Conservation (phyloP, 805 yeast genomes). For the Teunomyces stri region DNA sequence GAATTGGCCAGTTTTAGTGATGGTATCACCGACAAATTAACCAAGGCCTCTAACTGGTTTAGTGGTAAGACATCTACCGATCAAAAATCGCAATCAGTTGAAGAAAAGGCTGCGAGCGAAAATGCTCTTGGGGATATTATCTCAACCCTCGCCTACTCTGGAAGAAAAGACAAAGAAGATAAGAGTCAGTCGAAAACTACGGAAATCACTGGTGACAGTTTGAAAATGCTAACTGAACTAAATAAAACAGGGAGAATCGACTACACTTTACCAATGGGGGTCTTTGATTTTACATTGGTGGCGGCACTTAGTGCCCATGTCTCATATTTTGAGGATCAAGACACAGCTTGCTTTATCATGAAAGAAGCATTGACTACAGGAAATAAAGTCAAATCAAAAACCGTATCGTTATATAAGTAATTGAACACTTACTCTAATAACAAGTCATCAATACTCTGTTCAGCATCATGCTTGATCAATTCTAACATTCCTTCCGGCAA, state of each 20-base stretch:
- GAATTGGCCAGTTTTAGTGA: slow-evolving; percentile 40
- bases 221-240: slow-evolving; percentile 39
- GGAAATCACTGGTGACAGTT: slow-evolving; percentile 26
- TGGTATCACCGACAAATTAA: slow-evolving; percentile 32
- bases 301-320: slow-evolving; percentile 87
- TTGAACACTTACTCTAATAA: slow-evolving; percentile 30
- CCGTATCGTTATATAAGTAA: slow-evolving; percentile 24
- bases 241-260: slow-evolving; percentile 81
- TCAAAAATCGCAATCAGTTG: slow-evolving; percentile 9
- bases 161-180: slow-evolving; percentile 12
- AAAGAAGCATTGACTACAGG: slow-evolving; percentile 45
- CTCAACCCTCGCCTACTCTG: slow-evolving; percentile 21
- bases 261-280: slow-evolving; percentile 72
- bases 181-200: slow-evolving; percentile 16
- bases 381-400: slow-evolving; percentile 20
- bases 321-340: slow-evolving; percentile 81
- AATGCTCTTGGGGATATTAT: slow-evolving; percentile 43
- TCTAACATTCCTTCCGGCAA: slow-evolving; percentile 90
- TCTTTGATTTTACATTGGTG: slow-evolving; percentile 74
- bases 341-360: slow-evolving; percentile 76
- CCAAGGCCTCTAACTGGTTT: slow-evolving; percentile 40
- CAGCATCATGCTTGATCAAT: slow-evolving; percentile 80
- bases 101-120: slow-evolving; percentile 22
- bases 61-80: slow-evolving; percentile 6
- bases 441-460: slow-evolving; percentile 75